These are phyloP conservation scores for Penicillium vulpinum DNA, from an alignment of 2,329 filamentous ascomycete genomes.

Conservation along the genomic window DNA sequence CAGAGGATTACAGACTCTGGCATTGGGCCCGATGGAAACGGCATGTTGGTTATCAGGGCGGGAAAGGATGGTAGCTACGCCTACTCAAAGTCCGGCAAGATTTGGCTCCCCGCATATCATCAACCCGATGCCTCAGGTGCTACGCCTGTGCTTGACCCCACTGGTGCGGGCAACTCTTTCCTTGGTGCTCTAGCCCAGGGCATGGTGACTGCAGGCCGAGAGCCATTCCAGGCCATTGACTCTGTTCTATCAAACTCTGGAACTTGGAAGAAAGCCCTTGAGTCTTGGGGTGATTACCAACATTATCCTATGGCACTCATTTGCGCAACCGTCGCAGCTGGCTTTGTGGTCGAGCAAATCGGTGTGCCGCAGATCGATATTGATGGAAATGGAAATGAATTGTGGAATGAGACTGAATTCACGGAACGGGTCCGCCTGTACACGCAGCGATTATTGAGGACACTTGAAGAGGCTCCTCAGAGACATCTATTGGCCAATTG, in stretches of 20 bases:
- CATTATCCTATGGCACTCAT: constrained; percentile 65
- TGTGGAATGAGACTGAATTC: constrained; percentile 49
- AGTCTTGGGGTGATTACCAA: constrained; percentile 50
- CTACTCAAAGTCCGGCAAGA: constrained; percentile 40
- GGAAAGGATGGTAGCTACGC: constrained; percentile 62
- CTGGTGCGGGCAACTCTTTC: constrained; percentile 91
- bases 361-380: constrained; percentile 64
- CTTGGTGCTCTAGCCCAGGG: constrained; percentile 63
- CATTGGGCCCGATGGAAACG: constrained; percentile 40
- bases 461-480: constrained; percentile 40
- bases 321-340: constrained; percentile 80
- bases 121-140: constrained; percentile 33
- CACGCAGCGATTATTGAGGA: constrained; percentile 43
- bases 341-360: constrained; percentile 92
- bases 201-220: constrained; percentile 47
- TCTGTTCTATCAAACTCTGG: constrained; percentile 50
- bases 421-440: constrained; percentile 47
- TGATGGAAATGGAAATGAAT: constrained; percentile 35
- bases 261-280: constrained; percentile 49
- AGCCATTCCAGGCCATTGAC: constrained; percentile 32
- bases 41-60: constrained; percentile 55
- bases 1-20: constrained; percentile 37
- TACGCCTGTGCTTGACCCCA: constrained; percentile 75
- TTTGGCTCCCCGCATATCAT: constrained; percentile 80
- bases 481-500: constrained; percentile 40